Percentiles rank a stretch among this genome's conserved stretches.
These are phyloP conservation scores for Penicillium canescens DNA, from an alignment of 495 filamentous ascomycete genomes.

Conservation along the genomic window DNA sequence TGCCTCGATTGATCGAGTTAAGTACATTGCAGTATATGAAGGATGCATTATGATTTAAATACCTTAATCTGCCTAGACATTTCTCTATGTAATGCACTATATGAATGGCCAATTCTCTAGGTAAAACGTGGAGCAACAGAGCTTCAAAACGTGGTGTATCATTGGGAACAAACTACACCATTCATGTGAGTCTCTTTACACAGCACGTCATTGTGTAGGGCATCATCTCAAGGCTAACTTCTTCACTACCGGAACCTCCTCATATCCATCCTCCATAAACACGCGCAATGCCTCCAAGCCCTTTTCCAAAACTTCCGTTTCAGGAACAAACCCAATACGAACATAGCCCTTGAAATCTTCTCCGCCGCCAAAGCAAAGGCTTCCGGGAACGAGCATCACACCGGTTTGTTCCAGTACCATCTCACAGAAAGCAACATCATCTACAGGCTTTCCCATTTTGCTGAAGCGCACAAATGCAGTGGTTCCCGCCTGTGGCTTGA, in stretches of 20 bases:
- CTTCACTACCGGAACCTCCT: conserved; percentile 49
- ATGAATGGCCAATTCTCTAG: too few species aligned
- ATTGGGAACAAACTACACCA: too few species aligned
- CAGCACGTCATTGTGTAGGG: not conserved
- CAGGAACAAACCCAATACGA: conserved; percentile 75
- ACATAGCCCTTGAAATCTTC: conserved; percentile 77
- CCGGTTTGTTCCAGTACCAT: conserved; percentile 67
- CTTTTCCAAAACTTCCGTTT: conserved; percentile 67
- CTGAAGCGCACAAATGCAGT: conserved; percentile 77
- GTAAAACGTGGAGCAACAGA: too few species aligned
- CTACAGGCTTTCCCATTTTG: conserved; percentile 62
- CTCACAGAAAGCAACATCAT: conserved; percentile 73
- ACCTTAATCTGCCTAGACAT: too few species aligned
- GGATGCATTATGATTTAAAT: too few species aligned
- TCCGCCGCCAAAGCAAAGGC: conserved; percentile 70
- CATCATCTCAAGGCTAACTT: conserved; percentile 11
- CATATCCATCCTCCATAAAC: conserved; percentile 64
- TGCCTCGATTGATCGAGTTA: too few species aligned
- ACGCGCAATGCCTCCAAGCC: conserved; percentile 60
- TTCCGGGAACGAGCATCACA: conserved; percentile 79
- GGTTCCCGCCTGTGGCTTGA: conserved; percentile 78
- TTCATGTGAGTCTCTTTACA: too few species aligned
- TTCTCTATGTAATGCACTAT: too few species aligned
- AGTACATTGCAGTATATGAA: too few species aligned
- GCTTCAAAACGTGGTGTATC: too few species aligned